Conservation (phyloP, 495 filamentous ascomycete genomes). For the Penicillium parvum region DNA sequence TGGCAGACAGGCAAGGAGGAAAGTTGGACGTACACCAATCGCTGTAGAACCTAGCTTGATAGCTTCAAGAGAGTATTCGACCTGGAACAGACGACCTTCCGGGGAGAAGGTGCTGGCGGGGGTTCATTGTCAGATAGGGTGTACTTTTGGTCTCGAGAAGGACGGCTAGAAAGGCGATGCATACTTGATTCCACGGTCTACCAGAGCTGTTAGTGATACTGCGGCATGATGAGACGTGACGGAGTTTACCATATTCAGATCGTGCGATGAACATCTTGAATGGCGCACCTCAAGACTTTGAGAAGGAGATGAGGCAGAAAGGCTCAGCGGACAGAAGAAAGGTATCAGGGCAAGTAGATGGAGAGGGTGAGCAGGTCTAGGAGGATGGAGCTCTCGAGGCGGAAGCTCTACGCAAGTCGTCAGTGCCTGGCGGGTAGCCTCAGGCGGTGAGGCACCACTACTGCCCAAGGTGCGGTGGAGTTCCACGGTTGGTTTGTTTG, state of each 20-base stretch:
- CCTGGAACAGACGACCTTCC: constrained; percentile 98
- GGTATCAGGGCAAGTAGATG: constrained; percentile 10
- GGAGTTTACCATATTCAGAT: constrained; percentile 92
- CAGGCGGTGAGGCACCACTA: constrained; percentile 30
- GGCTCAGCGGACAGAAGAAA: constrained; percentile 2
- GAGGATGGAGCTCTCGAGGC: constrained; percentile 34
- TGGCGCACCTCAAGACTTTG: constrained; percentile 13
- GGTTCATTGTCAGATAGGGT: constrained; percentile 25
- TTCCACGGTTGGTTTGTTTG: constrained; percentile 12
- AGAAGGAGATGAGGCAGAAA: not conserved
- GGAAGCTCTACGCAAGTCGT: constrained; percentile 42
- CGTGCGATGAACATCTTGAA: constrained; percentile 97
- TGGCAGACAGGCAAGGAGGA: constrained; percentile 2
- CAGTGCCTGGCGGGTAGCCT: constrained; percentile 33
- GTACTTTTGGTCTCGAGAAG: not conserved
- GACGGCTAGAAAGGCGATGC: constrained; percentile 20
- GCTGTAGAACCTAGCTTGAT: constrained; percentile 99
- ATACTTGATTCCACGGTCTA: constrained; percentile 99
- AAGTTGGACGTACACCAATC: constrained; percentile 68
- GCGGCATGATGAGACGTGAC: constrained; percentile 19
- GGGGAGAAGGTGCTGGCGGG: constrained; percentile 93
- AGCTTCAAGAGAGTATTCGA: constrained; percentile 99
- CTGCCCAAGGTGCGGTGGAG: constrained; percentile 18
- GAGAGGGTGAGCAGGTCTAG: constrained; percentile 17
- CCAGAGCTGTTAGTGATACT: constrained; percentile 30